A percentile compares a stretch with the other conserved stretches of the same genome.
Evolutionary conservation across 495 filamentous ascomycete genomes (phyloP).

Genomic region (Parachaetomium inaequale): DNA sequence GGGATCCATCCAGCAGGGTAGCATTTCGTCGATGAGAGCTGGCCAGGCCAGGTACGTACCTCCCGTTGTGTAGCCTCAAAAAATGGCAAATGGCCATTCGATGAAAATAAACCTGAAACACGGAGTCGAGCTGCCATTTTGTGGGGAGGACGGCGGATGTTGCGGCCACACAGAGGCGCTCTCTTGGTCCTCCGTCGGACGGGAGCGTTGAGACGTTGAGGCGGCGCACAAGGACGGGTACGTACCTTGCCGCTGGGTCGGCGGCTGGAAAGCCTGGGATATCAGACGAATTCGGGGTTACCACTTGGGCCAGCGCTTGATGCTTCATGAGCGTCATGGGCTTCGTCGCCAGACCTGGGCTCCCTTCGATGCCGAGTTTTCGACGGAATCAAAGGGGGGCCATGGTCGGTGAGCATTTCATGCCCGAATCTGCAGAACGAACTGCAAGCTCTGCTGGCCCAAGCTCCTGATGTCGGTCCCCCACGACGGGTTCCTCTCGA

Average conservation of each 20-base stretch:
- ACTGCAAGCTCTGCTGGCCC: conserved; percentile 19
- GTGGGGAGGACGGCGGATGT: conserved; percentile 13
- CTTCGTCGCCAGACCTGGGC: background rate
- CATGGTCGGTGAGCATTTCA: background rate
- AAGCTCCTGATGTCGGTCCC: conserved; percentile 20
- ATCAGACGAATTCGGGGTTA: conserved; percentile 17
- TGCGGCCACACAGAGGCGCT: conserved; percentile 17
- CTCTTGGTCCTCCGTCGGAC: conserved; percentile 1
- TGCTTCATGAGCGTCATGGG: background rate
- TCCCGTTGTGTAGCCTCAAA: conserved; percentile 15
- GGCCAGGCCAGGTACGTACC: conserved; percentile 26
- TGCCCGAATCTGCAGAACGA: conserved; percentile 6
- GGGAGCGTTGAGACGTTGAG: conserved; percentile 16
- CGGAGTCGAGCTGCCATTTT: conserved; percentile 30
- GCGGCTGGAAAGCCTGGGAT: conserved; percentile 31
- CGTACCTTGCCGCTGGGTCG: conserved; percentile 18
- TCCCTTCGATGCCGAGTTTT: background rate
- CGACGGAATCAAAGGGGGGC: background rate
- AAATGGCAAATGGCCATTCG: conserved; percentile 17
- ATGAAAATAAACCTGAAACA: conserved; percentile 45
- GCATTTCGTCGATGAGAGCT: background rate
- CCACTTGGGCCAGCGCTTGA: background rate
- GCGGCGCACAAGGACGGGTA: conserved; percentile 20
- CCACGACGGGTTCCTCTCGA: conserved; percentile 13
- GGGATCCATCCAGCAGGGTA: conserved; percentile 8